Evolutionary conservation across 306 rosid genomes (phyloP).

Genomic region (Vigna unguiculata): DNA sequence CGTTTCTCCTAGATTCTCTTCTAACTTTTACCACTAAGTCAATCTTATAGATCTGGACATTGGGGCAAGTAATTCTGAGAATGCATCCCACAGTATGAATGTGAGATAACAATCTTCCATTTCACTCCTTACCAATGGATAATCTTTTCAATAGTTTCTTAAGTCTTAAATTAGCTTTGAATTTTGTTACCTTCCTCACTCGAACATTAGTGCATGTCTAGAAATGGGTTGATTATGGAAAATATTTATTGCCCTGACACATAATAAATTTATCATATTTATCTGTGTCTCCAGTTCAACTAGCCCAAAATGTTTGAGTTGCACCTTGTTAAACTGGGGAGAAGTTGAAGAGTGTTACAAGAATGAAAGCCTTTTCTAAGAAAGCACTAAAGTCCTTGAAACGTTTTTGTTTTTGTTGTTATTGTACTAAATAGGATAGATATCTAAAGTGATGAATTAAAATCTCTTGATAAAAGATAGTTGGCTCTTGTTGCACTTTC

Average conservation of each 20-base stretch:
- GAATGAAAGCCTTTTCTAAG: background rate
- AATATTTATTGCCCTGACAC: background rate
- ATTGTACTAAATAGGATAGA: background rate
- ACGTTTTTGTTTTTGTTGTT: background rate
- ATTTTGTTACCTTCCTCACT: constrained; percentile 16
- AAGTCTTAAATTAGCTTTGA: constrained; percentile 18
- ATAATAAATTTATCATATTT: background rate
- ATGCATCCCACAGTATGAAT: background rate
- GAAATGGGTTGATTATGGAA: background rate
- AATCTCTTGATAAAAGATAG: background rate
- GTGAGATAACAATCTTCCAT: too few species aligned
- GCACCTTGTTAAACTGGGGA: constrained; percentile 21
- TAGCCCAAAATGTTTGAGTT: background rate
- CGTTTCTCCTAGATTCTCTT: too few species aligned
- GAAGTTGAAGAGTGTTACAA: constrained; percentile 2
- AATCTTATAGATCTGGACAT: too few species aligned
- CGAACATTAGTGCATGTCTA: background rate
- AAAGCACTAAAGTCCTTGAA: constrained; percentile 2
- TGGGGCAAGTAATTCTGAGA: constrained; percentile 67
- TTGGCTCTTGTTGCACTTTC: constrained; percentile 11
- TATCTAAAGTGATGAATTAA: constrained; percentile 13
- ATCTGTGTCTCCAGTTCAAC: constrained; percentile 25
- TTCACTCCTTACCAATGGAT: background rate
- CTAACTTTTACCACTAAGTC: too few species aligned
- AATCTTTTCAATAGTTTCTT: background rate